Base-by-base conservation (phyloP, 805 yeast species). In the Saturnispora saitoi region DNA sequence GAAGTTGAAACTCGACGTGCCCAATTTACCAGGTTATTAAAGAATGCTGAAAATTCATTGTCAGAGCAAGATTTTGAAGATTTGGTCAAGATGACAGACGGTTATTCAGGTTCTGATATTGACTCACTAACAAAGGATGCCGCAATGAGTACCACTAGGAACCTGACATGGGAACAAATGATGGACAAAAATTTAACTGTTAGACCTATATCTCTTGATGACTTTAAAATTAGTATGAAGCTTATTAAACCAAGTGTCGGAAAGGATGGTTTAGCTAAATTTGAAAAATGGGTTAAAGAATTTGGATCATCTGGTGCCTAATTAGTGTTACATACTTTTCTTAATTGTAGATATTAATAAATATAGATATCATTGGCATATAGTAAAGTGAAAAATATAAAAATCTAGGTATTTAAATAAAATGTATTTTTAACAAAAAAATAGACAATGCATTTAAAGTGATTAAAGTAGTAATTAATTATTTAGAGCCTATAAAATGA, bases 131-230 rank as follows among this genome's bases (percentile, higher is more conserved):
- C 97, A 1, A 93, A 90, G 65, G 97, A 91, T 63, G 95, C 96
- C 3, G 97, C 99, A 1, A 90, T 91, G 97, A 96, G 96, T 1
- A 98, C 99, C 1, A 70, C 93, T 32, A 73, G 99, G 54, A 83
- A 88, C 37, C 68, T 91, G 22, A 97, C 98, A 2, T 97, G 91
- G 51, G 80, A 83, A 42, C 73, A 91, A 48, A 70, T 91, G 54
- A 64, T 70, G 60, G 76, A 81, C 1, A 73, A 86, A 2, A 80
- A 87, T 32, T 86, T 83, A 48, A 80, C 79, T 51, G 89, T 91
- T 48, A 70, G 98, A 47, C 82, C 95, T 0, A 78, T 93, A 45
- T 71, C 73, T 20, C 66, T 88, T 44, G 69, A 69, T 8, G 99
- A 91, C 63, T 91, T 93, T 61, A 71, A 73, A 49, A 77, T 70